A percentile compares a stretch with the other conserved stretches of the same genome.
Evolutionary conservation across 805 yeast species (phyloP).

Genomic region (Aciculoconidium aculeatum): DNA sequence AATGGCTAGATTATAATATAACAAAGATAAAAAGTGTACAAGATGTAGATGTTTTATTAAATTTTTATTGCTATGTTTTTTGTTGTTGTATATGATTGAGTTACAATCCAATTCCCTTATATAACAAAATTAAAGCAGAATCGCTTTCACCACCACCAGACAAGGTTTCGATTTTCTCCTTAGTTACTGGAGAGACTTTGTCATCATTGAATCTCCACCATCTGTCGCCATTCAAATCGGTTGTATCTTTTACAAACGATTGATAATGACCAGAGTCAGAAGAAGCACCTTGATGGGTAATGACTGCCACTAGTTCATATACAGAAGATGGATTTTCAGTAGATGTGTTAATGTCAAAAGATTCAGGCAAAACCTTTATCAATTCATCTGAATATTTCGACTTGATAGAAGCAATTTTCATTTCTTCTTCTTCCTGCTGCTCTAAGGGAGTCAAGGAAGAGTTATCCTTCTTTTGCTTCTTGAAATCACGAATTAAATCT

Average conservation of each 20-base stretch:
- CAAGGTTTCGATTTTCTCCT: conserved; percentile 74
- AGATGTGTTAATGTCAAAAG: conserved; percentile 21
- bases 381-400: conserved; percentile 48
- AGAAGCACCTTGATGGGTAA: conserved; percentile 91
- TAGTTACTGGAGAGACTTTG: conserved; percentile 69
- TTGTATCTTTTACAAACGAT: conserved; percentile 71
- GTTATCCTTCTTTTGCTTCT: conserved; percentile 45
- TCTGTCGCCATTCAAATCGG: conserved; percentile 56
- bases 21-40: not conserved
- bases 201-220: conserved; percentile 98
- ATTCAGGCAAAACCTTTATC: conserved; percentile 35
- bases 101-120: conserved; percentile 69
- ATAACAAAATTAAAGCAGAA: conserved; percentile 82
- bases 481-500: conserved; percentile 67
- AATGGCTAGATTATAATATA: conserved; percentile 1
- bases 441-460: conserved; percentile 43
- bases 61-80: not conserved
- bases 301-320: conserved; percentile 74
- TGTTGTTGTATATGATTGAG: conserved; percentile 1
- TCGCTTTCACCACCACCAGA: conserved; percentile 99
- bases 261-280: conserved; percentile 98
- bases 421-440: conserved; percentile 48
- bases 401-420: conserved; percentile 42
- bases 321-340: conserved; percentile 86
- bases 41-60: not conserved